A percentile compares a stretch with the other conserved stretches of the same genome.
phyloP scores from a whole-genome alignment of 768 basidiomycete species.

The Tricholoma terreum region DNA sequence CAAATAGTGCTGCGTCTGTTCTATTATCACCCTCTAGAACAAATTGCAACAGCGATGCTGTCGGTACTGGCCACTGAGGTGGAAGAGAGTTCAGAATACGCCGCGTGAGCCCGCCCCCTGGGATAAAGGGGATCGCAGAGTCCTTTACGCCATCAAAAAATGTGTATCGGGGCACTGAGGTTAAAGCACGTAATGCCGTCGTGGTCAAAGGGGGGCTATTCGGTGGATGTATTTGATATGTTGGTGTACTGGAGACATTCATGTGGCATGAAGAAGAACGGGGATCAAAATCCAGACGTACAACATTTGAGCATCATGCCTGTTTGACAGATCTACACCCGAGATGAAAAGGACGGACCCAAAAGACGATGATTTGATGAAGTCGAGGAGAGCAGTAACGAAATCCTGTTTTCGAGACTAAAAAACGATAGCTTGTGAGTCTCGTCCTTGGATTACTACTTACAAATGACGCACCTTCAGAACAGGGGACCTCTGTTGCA shows the following conservation, averaged over 20 bases:
- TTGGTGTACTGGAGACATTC: constrained; percentile 53
- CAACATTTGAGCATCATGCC: constrained; percentile 79
- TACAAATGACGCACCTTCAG: constrained; percentile 55
- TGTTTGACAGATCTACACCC: constrained; percentile 71
- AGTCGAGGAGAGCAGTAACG: constrained; percentile 52
- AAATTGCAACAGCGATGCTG: constrained; percentile 64
- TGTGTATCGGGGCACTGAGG: constrained; percentile 48
- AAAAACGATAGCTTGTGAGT: background rate
- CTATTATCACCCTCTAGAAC: constrained; percentile 83
- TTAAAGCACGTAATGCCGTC: constrained; percentile 43
- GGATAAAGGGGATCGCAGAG: constrained; percentile 62
- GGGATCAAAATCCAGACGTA: constrained; percentile 31
- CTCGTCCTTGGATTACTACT: background rate
- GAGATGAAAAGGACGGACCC: constrained; percentile 61
- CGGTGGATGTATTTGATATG: constrained; percentile 50
- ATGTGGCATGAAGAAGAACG: background rate
- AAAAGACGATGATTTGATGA: constrained; percentile 49
- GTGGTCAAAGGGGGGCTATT: constrained; percentile 42
- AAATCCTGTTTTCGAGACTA: constrained; percentile 72
- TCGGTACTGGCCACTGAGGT: constrained; percentile 47
- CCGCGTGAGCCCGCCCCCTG: constrained; percentile 72
- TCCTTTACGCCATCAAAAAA: constrained; percentile 34
- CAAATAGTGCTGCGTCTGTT: constrained; percentile 62
- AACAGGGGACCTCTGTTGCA: constrained; percentile 80
- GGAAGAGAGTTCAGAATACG: constrained; percentile 62